A percentile compares a stretch with the other conserved stretches of the same genome.
phyloP scores from a whole-genome alignment of 306 rosid genomes.

The Inga leiocalycina region DNA sequence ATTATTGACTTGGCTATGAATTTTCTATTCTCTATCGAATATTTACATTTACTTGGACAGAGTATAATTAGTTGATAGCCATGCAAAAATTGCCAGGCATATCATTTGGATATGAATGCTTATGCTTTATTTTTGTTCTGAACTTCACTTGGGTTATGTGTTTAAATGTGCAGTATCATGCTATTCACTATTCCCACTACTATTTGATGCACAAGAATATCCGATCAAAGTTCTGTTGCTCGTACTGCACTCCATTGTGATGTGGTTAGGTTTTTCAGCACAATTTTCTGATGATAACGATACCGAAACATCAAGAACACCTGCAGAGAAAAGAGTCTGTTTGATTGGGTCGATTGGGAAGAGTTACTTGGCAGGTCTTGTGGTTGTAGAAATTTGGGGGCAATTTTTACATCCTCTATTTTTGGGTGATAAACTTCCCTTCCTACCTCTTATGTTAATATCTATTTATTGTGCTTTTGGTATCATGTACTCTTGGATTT shows the following conservation, averaged over 20 bases:
- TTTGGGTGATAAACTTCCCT: conserved; percentile 72
- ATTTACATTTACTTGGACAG: neutral
- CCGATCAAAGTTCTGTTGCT: conserved; percentile 76
- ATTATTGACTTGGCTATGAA: neutral
- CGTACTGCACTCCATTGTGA: conserved; percentile 64
- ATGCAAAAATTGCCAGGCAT: conserved; percentile 28
- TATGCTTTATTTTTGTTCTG: neutral
- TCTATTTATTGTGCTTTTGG: conserved; percentile 78
- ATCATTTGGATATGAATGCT: neutral
- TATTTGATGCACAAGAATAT: conserved; percentile 82
- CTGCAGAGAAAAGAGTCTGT: conserved; percentile 39
- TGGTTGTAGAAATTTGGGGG: conserved; percentile 76
- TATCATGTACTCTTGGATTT: conserved; percentile 79
- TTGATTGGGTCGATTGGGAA: conserved; percentile 52
- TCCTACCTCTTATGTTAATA: conserved; percentile 75
- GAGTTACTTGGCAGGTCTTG: conserved; percentile 66
- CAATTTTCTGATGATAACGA: conserved; percentile 48
- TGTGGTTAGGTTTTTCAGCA: conserved; percentile 79
- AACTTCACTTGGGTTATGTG: conserved; percentile 14
- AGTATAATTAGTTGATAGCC: conserved; percentile 17
- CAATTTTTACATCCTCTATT: conserved; percentile 78
- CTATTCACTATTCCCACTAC: conserved; percentile 81
- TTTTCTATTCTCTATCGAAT: neutral
- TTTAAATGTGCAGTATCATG: conserved; percentile 69
- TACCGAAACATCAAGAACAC: conserved; percentile 32